Evolutionary conservation across 1,139 yeast species (phyloP).

Genomic region (Saccharomyces hybrid): DNA sequence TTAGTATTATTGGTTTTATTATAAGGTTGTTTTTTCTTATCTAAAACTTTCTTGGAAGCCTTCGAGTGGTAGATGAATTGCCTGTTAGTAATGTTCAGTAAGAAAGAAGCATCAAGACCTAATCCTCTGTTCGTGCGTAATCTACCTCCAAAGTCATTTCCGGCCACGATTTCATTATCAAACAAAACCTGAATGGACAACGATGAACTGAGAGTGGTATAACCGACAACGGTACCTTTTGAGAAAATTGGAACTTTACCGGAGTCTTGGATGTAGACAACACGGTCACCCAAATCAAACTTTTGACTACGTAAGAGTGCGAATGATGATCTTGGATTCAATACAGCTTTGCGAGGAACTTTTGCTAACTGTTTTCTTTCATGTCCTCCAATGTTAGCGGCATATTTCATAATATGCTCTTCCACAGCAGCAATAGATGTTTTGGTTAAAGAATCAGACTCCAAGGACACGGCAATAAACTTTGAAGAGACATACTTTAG

Average conservation of each 20-base stretch:
- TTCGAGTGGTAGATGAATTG: conserved; percentile 73
- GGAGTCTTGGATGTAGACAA: conserved; percentile 73
- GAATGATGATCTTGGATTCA: conserved; percentile 68
- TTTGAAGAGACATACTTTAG: conserved; percentile 47
- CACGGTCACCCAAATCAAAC: conserved; percentile 84
- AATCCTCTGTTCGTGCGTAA: conserved; percentile 74
- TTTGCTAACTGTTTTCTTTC: conserved; percentile 59
- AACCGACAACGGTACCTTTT: conserved; percentile 87
- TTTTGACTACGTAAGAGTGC: conserved; percentile 66
- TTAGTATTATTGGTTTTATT: conserved; percentile 6
- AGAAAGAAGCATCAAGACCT: conserved; percentile 72
- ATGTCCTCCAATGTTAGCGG: conserved; percentile 37
- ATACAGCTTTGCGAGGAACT: conserved; percentile 78
- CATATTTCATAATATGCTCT: conserved; percentile 45
- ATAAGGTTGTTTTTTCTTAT: conserved; percentile 9
- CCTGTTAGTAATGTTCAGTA: conserved; percentile 65
- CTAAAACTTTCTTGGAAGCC: conserved; percentile 44
- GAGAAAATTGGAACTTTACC: conserved; percentile 87
- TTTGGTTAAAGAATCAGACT: conserved; percentile 70
- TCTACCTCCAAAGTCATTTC: conserved; percentile 73
- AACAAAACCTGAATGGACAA: conserved; percentile 62
- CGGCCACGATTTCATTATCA: conserved; percentile 77
- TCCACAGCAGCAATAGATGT: conserved; percentile 66
- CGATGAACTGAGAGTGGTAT: conserved; percentile 52
- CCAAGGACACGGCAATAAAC: conserved; percentile 62